phyloP scores from a whole-genome alignment of 1,284 basidiomycete genomes.

The Puccinia hordei region DNA sequence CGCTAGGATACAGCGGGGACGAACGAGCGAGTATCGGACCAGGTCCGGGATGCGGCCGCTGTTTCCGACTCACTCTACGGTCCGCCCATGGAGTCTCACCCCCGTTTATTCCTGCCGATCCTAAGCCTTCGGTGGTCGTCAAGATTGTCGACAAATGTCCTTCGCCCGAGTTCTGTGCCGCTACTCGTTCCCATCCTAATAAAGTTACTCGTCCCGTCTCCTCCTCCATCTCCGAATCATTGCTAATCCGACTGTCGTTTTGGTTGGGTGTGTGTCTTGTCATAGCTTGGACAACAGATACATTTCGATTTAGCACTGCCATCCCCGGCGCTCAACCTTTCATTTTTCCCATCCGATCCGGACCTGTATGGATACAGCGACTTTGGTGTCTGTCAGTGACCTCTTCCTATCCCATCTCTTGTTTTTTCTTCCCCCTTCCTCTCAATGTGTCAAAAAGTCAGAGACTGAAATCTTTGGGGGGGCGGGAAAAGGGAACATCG shows the following conservation, averaged over 20 bases:
- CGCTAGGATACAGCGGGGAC: constrained; percentile 36
- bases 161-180: constrained; percentile 34
- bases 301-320: constrained; percentile 47
- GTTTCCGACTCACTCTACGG: constrained; percentile 29
- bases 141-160: constrained; percentile 48
- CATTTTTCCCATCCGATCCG: constrained; percentile 37
- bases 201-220: background rate
- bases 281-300: constrained; percentile 7
- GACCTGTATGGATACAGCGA: constrained; percentile 38
- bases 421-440: background rate
- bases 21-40: constrained; percentile 4
- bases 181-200: constrained; percentile 24
- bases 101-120: constrained; percentile 28
- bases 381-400: constrained; percentile 36
- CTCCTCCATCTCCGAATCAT: too few relatives aligned
- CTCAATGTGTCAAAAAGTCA: background rate
- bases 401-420: background rate
- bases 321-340: constrained; percentile 36
- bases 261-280: too few relatives aligned
- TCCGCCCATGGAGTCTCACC: background rate
- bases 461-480: background rate
- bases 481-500: constrained; percentile 16
- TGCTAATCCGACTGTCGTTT: too few relatives aligned
- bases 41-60: constrained; percentile 36
- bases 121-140: constrained; percentile 35